Conservation (phyloP, 441 rosid genomes). For the Gossypium davidsonii region DNA sequence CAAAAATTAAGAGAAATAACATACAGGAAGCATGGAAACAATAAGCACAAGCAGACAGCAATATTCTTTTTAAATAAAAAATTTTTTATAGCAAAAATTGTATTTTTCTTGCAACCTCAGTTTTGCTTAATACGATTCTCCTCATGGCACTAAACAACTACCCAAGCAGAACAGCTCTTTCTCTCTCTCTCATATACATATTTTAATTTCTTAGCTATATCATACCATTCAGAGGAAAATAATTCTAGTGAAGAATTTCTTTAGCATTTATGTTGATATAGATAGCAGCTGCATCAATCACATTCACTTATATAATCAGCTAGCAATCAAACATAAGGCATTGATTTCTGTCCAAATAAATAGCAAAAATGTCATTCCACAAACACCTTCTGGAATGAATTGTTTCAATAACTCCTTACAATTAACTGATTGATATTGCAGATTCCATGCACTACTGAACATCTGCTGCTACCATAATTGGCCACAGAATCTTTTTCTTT, state of each 20-base stretch:
- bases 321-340: not conserved
- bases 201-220: conserved; percentile 1
- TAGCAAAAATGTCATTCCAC: not conserved
- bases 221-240: not conserved
- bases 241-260: not conserved
- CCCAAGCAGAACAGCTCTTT: not conserved
- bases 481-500: not conserved
- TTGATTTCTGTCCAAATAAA: not conserved
- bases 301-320: not conserved
- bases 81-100: not conserved
- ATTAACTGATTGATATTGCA: not conserved
- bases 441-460: not conserved
- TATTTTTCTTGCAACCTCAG: not conserved
- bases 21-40: not conserved
- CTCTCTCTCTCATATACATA: not conserved
- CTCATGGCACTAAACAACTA: not conserved
- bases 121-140: not conserved
- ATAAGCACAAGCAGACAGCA: not conserved
- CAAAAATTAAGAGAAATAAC: not conserved
- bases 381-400: not conserved
- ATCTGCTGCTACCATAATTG: not conserved
- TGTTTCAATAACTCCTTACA: not conserved
- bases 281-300: not conserved
- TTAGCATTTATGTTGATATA: not conserved
- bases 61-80: not conserved